Evolutionary conservation across 345 rosid species (phyloP), one percentile per base, ranked within the genome.

Genomic region (Arabis alpina): DNA sequence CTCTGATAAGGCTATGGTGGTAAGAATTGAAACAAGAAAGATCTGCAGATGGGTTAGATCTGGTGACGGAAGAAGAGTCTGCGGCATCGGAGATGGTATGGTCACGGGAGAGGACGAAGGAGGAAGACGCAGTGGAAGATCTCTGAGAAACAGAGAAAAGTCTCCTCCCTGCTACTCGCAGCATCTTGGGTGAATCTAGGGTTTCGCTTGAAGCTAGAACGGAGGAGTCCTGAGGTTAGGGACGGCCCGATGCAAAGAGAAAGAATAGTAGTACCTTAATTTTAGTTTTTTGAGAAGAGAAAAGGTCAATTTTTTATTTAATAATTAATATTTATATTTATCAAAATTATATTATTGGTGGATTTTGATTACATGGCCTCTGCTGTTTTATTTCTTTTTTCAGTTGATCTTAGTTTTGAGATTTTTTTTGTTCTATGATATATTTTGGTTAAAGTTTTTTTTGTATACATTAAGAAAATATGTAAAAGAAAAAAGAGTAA

Each of bases 111-210:
- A 81, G 52, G 64, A 72, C 67, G 61, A 81, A 65, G 52, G 85
- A 81, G 60, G 81, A 19, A 19, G 23, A 49, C 12, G 85, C 64
- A 41, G 68, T 80, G 8, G 81, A 60, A 16, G 83, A 68, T 77
- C 78, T 79, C 85, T 85, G 79, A 1, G 80, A 45, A 15, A 80
- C 61, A 68, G 86, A 83, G 3, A 87, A 82, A 61, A 89, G 77
- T 73, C 89, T 89, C 86, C 84, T 89, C 80, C 88, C 93, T n/a
- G 92, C 90, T 42, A 85, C 75, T 53, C 92, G 81, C 75, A 92
- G 79, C 98, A 89, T 92, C 84, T 68, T 75, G 34, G 79, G 54
- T 39, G 37, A 24, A 30, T 15, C 67, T 76, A 76, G 76, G 79
- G 79, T 51, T 76, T 57, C 56, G 76, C 53, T 64, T 25, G 10